These are phyloP conservation scores for Aspergillus aculeatinus DNA, from an alignment of 2,329 filamentous ascomycete species.

Conservation along the genomic window DNA sequence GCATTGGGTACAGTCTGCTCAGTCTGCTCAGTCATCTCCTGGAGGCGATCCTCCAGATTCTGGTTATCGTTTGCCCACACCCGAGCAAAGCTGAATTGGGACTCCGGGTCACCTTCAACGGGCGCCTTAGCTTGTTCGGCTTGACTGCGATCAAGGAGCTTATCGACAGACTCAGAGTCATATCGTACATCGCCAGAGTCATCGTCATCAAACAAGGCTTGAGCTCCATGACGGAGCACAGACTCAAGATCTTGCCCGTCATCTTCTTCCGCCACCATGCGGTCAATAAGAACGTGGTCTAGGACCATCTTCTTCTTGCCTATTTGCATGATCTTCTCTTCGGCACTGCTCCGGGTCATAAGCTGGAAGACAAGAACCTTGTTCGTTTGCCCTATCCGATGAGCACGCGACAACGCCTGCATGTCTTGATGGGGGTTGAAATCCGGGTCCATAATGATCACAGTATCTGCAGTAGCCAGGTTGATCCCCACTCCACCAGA, in stretches of 20 bases:
- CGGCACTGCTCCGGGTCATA: conserved; percentile 82
- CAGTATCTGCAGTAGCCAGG: conserved; percentile 91
- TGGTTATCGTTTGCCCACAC: conserved; percentile 86
- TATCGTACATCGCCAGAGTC: conserved; percentile 72
- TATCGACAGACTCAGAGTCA: conserved; percentile 78
- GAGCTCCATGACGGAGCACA: conserved; percentile 82
- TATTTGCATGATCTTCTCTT: conserved; percentile 95
- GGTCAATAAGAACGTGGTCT: conserved; percentile 91
- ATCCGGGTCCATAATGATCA: conserved; percentile 95
- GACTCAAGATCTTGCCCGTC: conserved; percentile 78
- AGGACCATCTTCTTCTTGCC: conserved; percentile 94
- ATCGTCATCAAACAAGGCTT: conserved; percentile 78
- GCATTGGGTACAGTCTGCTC: conserved; percentile 57
- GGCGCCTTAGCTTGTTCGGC: conserved; percentile 69
- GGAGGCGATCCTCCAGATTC: conserved; percentile 63
- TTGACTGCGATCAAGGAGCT: conserved; percentile 81
- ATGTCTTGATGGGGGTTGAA: conserved; percentile 99
- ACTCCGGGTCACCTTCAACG: conserved; percentile 67
- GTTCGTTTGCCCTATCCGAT: conserved; percentile 93
- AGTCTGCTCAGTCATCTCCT: conserved; percentile 43
- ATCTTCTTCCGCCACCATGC: conserved; percentile 81
- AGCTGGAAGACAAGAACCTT: conserved; percentile 95
- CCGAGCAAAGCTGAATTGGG: conserved; percentile 82
- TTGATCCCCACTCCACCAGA: conserved; percentile 98
- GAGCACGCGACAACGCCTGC: conserved; percentile 88